Conservation (phyloP, 139 green algal genomes). For the Picochlorum sp. region DNA sequence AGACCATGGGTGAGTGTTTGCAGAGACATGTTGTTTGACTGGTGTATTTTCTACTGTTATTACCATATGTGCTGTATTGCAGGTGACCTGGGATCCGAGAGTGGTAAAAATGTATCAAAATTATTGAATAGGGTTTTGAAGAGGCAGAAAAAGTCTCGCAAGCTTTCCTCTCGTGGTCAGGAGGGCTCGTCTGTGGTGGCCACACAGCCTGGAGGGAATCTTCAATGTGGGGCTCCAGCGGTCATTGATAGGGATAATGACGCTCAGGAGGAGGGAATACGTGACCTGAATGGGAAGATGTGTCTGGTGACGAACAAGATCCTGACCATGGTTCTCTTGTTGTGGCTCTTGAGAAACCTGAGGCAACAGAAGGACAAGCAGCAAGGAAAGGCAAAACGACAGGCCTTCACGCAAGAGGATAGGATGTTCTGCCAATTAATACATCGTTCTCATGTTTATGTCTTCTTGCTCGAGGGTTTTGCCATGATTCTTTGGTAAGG, state of each 20-base stretch:
- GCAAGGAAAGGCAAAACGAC: neutral
- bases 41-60: neutral
- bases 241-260: neutral
- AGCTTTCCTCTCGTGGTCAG: neutral
- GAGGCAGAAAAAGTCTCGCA: neutral
- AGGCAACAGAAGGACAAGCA: neutral
- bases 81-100: neutral
- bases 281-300: slow-evolving; percentile 18
- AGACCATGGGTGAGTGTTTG: neutral
- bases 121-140: neutral
- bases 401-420: slow-evolving; percentile 23
- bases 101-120: neutral
- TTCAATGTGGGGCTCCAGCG: neutral
- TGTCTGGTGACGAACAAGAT: neutral
- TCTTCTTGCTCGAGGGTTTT: slow-evolving; percentile 43
- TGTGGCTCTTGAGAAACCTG: neutral
- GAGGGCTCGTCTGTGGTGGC: too few species aligned
- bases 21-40: neutral
- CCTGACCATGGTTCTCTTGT: neutral
- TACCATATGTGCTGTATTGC: neutral
- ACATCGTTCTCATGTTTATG: slow-evolving; percentile 52
- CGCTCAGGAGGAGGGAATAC: neutral
- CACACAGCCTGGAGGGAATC: too few species aligned
- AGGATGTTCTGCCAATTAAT: slow-evolving; percentile 36
- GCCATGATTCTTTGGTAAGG: slow-evolving; percentile 44